Evolutionary conservation across 257 asterid genomes (phyloP).

Genomic region (Scutellaria galericulata): DNA sequence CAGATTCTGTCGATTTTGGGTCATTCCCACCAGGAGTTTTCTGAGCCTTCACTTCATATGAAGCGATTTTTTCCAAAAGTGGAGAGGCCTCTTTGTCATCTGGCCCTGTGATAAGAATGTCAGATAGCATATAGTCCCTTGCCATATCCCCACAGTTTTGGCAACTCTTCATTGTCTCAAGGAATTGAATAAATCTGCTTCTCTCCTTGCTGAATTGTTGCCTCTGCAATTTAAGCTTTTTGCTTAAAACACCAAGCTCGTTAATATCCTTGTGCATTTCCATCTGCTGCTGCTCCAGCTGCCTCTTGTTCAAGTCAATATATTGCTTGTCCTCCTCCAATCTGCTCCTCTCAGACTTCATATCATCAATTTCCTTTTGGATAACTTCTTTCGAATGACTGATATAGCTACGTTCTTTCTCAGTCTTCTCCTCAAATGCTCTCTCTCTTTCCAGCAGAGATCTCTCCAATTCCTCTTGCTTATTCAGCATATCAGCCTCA

Average conservation of each 20-base stretch:
- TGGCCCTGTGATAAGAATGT: conserved; percentile 49
- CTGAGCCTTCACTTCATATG: conserved; percentile 45
- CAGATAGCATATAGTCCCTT: conserved; percentile 52
- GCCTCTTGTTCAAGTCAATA: conserved; percentile 52
- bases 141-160: conserved; percentile 63
- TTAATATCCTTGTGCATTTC: conserved; percentile 79
- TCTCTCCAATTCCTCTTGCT: conserved; percentile 65
- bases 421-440: conserved; percentile 56
- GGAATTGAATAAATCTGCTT: conserved; percentile 53
- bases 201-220: conserved; percentile 62
- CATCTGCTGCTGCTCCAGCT: conserved; percentile 66
- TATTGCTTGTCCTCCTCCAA: conserved; percentile 68
- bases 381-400: conserved; percentile 52
- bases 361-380: conserved; percentile 50
- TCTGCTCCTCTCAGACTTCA: conserved; percentile 49
- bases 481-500: conserved; percentile 68
- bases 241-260: conserved; percentile 69
- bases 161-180: conserved; percentile 64
- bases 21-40: conserved; percentile 50
- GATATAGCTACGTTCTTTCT: conserved; percentile 47
- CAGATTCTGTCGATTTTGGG: conserved; percentile 54
- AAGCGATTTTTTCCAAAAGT: conserved; percentile 61
- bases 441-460: conserved; percentile 57
- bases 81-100: conserved; percentile 51
- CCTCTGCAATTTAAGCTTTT: conserved; percentile 66